phyloP scores from a whole-genome alignment of 78 protist genomes.

The Speleostelium caveatum region DNA sequence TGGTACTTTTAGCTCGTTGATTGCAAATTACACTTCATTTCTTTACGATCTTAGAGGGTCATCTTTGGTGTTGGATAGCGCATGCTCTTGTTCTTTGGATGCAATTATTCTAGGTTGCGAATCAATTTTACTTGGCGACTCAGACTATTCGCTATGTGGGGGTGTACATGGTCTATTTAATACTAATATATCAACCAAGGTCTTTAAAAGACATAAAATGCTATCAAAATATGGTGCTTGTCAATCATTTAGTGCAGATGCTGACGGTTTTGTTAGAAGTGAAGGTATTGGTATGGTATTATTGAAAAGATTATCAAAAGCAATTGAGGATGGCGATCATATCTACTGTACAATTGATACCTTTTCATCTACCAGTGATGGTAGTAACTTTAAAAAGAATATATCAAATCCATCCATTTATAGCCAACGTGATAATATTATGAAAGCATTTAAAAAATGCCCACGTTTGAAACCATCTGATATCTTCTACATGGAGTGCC shows the following conservation, averaged over 20 bases:
- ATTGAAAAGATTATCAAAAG: constrained; percentile 15
- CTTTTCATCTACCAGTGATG: constrained; percentile 13
- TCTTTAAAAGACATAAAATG: constrained; percentile 17
- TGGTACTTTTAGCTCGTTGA: constrained; percentile 23
- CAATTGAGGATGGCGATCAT: constrained; percentile 20
- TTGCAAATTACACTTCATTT: constrained; percentile 84
- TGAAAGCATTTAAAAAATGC: constrained; percentile 29
- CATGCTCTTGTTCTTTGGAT: constrained; percentile 89
- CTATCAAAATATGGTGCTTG: constrained; percentile 25
- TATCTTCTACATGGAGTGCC: constrained; percentile 57
- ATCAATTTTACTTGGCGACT: constrained; percentile 64
- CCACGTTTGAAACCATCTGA: not conserved
- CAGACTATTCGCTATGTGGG: constrained; percentile 81
- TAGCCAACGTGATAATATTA: constrained; percentile 18
- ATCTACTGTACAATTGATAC: constrained; percentile 20
- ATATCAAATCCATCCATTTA: constrained; percentile 8
- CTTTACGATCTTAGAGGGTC: constrained; percentile 86
- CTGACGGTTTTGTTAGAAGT: constrained; percentile 36
- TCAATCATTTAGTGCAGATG: constrained; percentile 40
- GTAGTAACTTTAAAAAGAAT: not conserved
- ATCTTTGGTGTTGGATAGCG: constrained; percentile 86
- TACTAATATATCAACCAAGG: constrained; percentile 6
- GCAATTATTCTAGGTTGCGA: constrained; percentile 80
- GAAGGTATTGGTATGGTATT: constrained; percentile 85
- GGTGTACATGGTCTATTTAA: constrained; percentile 83